A percentile compares a stretch with the other conserved stretches of the same genome.
Evolutionary conservation across 2,329 filamentous ascomycete species (phyloP).

Genomic region (Phaeomoniella chlamydospora): DNA sequence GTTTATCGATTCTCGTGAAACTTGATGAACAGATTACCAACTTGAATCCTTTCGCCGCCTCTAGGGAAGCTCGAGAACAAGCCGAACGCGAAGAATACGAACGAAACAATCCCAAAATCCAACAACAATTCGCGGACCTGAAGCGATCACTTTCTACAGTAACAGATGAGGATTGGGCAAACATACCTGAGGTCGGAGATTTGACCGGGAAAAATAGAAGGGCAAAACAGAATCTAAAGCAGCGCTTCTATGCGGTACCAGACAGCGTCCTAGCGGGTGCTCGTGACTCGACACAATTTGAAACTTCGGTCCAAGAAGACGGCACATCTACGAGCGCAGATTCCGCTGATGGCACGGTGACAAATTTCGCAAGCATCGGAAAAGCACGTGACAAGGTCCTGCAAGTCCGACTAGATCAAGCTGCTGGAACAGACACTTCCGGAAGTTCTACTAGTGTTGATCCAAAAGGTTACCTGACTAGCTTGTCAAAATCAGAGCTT

Average conservation of each 20-base stretch:
- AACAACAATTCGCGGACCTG: constrained; percentile 91
- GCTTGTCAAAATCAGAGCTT: constrained; percentile 65
- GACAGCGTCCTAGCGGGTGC: constrained; percentile 89
- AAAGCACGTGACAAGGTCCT: constrained; percentile 91
- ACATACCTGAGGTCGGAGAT: constrained; percentile 87
- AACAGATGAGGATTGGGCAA: constrained; percentile 93
- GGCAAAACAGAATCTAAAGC: constrained; percentile 65
- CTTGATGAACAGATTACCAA: constrained; percentile 67
- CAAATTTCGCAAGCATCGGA: constrained; percentile 95
- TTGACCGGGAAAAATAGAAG: constrained; percentile 87
- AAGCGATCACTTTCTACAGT: constrained; percentile 82
- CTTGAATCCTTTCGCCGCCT: constrained; percentile 41
- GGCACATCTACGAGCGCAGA: constrained; percentile 35
- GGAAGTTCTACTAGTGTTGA: constrained; percentile 87
- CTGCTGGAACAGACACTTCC: constrained; percentile 56
- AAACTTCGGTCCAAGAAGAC: constrained; percentile 79
- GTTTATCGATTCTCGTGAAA: constrained; percentile 52
- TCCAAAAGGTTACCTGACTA: constrained; percentile 90
- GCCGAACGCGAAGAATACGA: constrained; percentile 91
- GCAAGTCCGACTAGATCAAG: constrained; percentile 84
- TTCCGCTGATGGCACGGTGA: constrained; percentile 70
- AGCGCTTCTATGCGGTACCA: constrained; percentile 89
- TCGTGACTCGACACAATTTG: constrained; percentile 64
- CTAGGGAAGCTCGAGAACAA: constrained; percentile 84
- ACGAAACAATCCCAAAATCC: constrained; percentile 93